Conservation (phyloP, 2,329 filamentous ascomycete species). For the Didymella exigua region DNA sequence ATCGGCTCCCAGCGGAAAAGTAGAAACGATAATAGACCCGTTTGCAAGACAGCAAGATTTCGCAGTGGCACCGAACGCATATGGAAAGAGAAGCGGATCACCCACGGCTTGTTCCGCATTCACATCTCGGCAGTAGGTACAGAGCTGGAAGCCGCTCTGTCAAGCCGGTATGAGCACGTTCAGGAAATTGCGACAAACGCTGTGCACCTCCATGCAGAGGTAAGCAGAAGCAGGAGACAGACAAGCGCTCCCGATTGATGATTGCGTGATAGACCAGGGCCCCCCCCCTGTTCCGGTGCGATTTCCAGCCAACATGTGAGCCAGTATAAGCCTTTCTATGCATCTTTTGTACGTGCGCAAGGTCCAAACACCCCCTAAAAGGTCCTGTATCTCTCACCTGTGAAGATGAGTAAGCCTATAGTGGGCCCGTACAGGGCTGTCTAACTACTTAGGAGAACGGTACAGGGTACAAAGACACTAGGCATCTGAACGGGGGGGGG, state of each 20-base stretch:
- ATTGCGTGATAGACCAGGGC: neutral
- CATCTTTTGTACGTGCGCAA: no score
- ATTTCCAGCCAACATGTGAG: no score
- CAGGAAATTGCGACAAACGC: slow-evolving; percentile 1
- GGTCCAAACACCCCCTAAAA: no score
- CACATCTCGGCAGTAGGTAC: neutral
- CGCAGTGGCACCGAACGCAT: neutral
- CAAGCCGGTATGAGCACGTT: slow-evolving; percentile 1
- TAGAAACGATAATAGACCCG: neutral
- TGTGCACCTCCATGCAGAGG: neutral
- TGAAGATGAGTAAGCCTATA: no score
- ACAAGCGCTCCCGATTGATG: neutral
- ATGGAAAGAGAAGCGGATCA: neutral
- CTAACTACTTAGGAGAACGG: no score
- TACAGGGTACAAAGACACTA: no score
- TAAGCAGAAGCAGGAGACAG: neutral
- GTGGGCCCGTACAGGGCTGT: no score
- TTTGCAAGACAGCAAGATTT: slow-evolving; percentile 3
- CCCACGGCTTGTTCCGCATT: neutral
- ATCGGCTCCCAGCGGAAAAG: neutral
- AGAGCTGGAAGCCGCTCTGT: neutral
- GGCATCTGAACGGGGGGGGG: no score
- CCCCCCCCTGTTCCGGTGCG: no score
- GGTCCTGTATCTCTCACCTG: no score
- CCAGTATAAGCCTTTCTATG: no score